A percentile compares a stretch with the other conserved stretches of the same genome.
These are phyloP conservation scores for Aspergillus incahuasiensis DNA, from an alignment of 495 filamentous ascomycete species.

Conservation along the genomic window DNA sequence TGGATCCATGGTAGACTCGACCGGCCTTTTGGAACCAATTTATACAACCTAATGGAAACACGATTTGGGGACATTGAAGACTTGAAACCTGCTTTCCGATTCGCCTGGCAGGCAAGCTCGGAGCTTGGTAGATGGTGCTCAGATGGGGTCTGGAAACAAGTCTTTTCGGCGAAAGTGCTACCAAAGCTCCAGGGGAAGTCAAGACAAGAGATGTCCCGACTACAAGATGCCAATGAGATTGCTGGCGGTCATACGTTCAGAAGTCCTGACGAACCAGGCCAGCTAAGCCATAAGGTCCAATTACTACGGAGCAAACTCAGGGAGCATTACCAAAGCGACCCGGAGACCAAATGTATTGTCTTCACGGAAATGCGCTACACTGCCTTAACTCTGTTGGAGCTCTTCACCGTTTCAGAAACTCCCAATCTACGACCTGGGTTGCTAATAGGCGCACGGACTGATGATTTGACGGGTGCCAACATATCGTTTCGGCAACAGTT, in stretches of 20 bases:
- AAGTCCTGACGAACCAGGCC: slow-evolving; percentile 32
- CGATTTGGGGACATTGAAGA: slow-evolving; percentile 52
- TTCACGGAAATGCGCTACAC: slow-evolving; percentile 80
- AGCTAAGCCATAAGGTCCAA: slow-evolving; percentile 70
- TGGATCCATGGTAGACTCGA: slow-evolving; percentile 52
- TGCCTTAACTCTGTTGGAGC: slow-evolving; percentile 62
- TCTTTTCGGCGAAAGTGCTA: slow-evolving; percentile 60
- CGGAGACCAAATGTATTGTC: slow-evolving; percentile 73
- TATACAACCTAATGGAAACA: slow-evolving; percentile 53
- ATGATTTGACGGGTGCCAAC: slow-evolving; percentile 49
- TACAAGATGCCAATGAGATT: slow-evolving; percentile 32
- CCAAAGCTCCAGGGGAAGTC: slow-evolving; percentile 55
- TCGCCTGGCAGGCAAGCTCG: slow-evolving; percentile 52
- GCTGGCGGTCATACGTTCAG: slow-evolving; percentile 48
- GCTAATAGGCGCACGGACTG: slow-evolving; percentile 56
- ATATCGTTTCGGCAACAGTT: slow-evolving; percentile 72
- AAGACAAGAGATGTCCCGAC: slow-evolving; percentile 38
- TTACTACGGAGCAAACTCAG: slow-evolving; percentile 54
- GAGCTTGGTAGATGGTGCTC: slow-evolving; percentile 82
- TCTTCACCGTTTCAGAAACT: slow-evolving; percentile 56
- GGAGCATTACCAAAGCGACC: slow-evolving; percentile 50
- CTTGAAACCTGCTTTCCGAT: slow-evolving; percentile 57
- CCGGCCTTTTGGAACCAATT: slow-evolving; percentile 54
- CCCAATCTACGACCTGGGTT: slow-evolving; percentile 59
- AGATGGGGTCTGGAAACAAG: slow-evolving; percentile 74